Evolutionary conservation across 306 rosid species (phyloP).

Genomic region (Casuarina glauca): DNA sequence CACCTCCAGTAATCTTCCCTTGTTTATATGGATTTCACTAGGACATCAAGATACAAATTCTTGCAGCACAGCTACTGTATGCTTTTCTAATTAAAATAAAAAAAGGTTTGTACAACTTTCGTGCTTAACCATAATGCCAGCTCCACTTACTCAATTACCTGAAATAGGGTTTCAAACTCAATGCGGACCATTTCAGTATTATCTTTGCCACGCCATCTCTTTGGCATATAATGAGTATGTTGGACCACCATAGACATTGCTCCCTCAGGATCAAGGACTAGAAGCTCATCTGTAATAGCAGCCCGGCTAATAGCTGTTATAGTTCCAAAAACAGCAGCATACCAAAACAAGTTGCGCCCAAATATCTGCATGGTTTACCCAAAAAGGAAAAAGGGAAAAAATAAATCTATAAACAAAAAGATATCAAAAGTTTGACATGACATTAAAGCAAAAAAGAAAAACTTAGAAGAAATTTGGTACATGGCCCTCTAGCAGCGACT

Average conservation of each 20-base stretch:
- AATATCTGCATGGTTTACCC: slow-evolving; percentile 53
- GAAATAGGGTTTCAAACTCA: slow-evolving; percentile 86
- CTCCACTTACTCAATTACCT: slow-evolving; percentile 48
- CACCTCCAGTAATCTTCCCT: neutral
- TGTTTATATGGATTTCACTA: neutral
- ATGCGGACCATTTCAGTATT: slow-evolving; percentile 54
- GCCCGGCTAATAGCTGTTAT: slow-evolving; percentile 86
- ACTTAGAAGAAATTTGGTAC: slow-evolving; percentile 44
- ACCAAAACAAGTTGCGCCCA: slow-evolving; percentile 96
- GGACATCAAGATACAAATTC: neutral
- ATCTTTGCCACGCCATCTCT: slow-evolving; percentile 94
- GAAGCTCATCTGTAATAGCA: slow-evolving; percentile 62
- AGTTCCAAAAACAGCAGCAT: slow-evolving; percentile 92
- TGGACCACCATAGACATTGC: slow-evolving; percentile 86
- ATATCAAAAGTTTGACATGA: neutral
- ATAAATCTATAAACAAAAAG: neutral
- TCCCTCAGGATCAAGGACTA: slow-evolving; percentile 78
- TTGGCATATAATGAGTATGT: slow-evolving; percentile 94
- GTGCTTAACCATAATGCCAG: neutral
- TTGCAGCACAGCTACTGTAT: neutral
- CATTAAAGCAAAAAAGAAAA: slow-evolving; percentile 8
- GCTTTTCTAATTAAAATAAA: neutral
- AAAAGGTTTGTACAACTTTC: neutral
- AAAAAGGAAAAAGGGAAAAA: slow-evolving; percentile 12
- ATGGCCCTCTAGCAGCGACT: slow-evolving; percentile 94